Conservation (phyloP, 495 filamentous ascomycete species). For the Neurospora sp. region DNA sequence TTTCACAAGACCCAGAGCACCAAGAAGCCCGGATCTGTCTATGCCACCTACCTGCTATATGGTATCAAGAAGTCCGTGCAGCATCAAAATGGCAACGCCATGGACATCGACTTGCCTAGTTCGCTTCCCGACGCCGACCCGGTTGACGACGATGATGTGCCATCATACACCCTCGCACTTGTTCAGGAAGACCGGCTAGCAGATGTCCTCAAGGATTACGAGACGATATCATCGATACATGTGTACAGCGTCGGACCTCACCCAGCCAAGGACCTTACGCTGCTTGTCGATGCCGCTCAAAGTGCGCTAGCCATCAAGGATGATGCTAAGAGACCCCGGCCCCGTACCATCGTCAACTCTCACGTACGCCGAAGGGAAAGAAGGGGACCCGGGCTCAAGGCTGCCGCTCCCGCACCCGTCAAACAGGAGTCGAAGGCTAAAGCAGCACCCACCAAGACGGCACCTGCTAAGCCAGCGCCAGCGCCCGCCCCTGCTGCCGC, state of each 20-base stretch:
- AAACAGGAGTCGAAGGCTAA: slow-evolving; percentile 2
- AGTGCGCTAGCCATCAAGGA: slow-evolving; percentile 35
- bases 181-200: slow-evolving; percentile 66
- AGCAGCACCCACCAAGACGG: slow-evolving; percentile 10
- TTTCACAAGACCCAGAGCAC: slow-evolving; percentile 73
- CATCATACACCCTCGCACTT: slow-evolving; percentile 54
- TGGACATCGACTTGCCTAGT: slow-evolving; percentile 67
- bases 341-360: slow-evolving; percentile 24
- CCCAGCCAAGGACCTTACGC: slow-evolving; percentile 62
- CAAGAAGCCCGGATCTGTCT: slow-evolving; percentile 60
- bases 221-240: slow-evolving; percentile 65
- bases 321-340: slow-evolving; percentile 12
- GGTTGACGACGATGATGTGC: slow-evolving; percentile 26
- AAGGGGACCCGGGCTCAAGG: slow-evolving; percentile 13
- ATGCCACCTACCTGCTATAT: slow-evolving; percentile 81
- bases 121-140: slow-evolving; percentile 50
- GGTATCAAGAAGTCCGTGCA: slow-evolving; percentile 39
- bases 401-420: slow-evolving; percentile 3
- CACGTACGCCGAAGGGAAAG: slow-evolving; percentile 31
- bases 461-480: slow-evolving; percentile 6
- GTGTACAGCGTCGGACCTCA: slow-evolving; percentile 76
- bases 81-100: slow-evolving; percentile 37
- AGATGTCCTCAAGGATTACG: slow-evolving; percentile 62
- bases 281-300: slow-evolving; percentile 62
- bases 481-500: slow-evolving; percentile 14